Percentiles rank a stretch among this genome's conserved stretches.
These are phyloP conservation scores for Rosellinia necatrix DNA, from an alignment of 2,329 filamentous ascomycete genomes.

Conservation along the genomic window DNA sequence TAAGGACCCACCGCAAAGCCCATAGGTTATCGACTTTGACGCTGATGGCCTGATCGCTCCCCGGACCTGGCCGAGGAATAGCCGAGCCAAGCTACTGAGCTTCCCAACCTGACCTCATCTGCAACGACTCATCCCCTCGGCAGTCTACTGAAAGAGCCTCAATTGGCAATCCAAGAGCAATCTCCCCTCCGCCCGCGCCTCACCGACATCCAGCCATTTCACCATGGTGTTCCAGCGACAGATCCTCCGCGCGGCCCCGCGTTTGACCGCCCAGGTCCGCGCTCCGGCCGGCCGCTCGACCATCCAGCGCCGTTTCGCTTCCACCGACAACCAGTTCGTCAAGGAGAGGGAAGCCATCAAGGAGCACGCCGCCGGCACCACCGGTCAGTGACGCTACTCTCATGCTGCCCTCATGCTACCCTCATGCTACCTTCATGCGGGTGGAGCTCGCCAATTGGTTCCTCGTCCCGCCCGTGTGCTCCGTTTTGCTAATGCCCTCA, in stretches of 20 bases:
- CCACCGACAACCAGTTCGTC: constrained; percentile 91
- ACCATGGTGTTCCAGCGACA: constrained; percentile 70
- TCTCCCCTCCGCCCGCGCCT: constrained; percentile 28
- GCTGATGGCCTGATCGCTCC: constrained; percentile 17
- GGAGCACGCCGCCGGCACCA: constrained; percentile 83
- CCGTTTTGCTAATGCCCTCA: constrained; percentile 42
- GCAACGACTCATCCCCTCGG: constrained; percentile 24
- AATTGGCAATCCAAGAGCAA: constrained; percentile 45
- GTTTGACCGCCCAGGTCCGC: constrained; percentile 64
- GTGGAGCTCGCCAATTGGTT: not conserved
- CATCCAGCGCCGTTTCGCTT: constrained; percentile 72
- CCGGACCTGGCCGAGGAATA: constrained; percentile 33
- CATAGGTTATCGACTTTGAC: not conserved
- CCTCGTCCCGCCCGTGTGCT: constrained; percentile 40
- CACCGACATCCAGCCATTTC: not conserved
- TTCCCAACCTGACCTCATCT: constrained; percentile 37
- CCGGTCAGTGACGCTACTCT: constrained; percentile 72
- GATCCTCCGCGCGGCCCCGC: constrained; percentile 65
- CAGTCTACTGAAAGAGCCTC: constrained; percentile 29
- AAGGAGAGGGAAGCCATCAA: constrained; percentile 88
- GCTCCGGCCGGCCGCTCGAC: constrained; percentile 56
- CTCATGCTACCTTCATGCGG: no score
- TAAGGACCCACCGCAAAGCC: not conserved
- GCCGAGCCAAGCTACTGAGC: constrained; percentile 31
- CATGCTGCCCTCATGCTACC: no score